phyloP scores from a whole-genome alignment of 148 eudicot species.

The Chenopodium suecicum region DNA sequence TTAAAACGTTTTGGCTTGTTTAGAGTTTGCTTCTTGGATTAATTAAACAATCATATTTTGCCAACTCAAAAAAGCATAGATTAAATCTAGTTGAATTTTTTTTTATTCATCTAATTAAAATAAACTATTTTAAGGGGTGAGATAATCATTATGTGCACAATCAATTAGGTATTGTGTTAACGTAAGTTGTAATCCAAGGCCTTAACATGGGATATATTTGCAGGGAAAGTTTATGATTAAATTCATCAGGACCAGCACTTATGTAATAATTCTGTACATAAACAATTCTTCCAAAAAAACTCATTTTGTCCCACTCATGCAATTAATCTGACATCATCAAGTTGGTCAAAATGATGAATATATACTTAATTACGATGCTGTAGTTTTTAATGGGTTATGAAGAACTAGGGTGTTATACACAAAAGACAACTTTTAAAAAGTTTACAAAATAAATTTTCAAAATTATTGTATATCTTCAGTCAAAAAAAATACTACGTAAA shows the following conservation, averaged over 20 bases:
- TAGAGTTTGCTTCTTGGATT: neutral
- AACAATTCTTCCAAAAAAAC: no score
- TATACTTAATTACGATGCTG: no score
- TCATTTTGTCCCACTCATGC: no score
- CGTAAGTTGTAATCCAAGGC: slow-evolving; percentile 22
- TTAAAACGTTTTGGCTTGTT: neutral
- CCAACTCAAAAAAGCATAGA: neutral
- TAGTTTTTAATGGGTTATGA: no score
- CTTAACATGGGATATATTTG: slow-evolving; percentile 6
- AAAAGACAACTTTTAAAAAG: no score
- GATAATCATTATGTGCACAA: slow-evolving; percentile 11
- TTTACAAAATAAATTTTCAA: no score
- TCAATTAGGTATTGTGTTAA: slow-evolving; percentile 3
- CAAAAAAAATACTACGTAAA: no score
- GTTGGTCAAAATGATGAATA: no score
- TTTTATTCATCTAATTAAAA: neutral
- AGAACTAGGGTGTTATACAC: no score
- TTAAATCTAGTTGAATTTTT: neutral
- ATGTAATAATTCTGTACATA: neutral
- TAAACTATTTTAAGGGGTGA: neutral
- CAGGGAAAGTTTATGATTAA: slow-evolving; percentile 17
- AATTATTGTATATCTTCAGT: no score
- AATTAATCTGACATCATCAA: no score
- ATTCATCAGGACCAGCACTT: slow-evolving; percentile 12
- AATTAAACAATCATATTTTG: neutral